phyloP scores from a whole-genome alignment of 2,329 filamentous ascomycete species.

The Fusarium falciforme region DNA sequence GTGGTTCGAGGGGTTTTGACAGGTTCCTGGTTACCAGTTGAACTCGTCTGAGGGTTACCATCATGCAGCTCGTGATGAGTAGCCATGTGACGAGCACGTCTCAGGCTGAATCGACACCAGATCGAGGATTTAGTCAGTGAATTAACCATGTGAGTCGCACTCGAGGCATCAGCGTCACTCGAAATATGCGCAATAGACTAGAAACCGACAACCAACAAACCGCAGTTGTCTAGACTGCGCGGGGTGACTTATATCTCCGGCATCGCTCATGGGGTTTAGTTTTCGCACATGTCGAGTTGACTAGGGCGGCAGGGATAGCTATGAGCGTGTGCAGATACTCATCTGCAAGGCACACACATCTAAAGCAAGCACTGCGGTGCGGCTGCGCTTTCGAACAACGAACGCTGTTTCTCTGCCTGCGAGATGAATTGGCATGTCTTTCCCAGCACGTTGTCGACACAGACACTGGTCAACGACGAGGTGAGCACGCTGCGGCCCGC shows the following conservation, averaged over 20 bases:
- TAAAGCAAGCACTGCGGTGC: not conserved
- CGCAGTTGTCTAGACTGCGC: not conserved
- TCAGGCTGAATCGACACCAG: not conserved
- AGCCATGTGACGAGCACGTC: not conserved
- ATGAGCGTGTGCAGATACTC: not conserved
- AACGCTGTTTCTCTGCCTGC: not conserved
- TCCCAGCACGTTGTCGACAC: not conserved
- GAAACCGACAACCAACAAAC: not conserved
- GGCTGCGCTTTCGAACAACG: not conserved
- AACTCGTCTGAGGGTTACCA: not conserved
- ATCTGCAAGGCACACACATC: not conserved
- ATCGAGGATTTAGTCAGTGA: not conserved
- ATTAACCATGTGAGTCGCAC: not conserved
- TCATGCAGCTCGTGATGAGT: not conserved
- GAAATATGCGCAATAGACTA: not conserved
- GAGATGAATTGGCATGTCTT: not conserved
- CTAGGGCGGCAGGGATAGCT: not conserved
- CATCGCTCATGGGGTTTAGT: not conserved
- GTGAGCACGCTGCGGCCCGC: not conserved
- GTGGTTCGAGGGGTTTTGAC: not conserved
- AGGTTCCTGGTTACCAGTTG: not conserved
- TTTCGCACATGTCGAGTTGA: not conserved
- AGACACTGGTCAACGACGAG: not conserved
- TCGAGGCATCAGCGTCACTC: not conserved
- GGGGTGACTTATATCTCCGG: not conserved